Conservation (phyloP, 108 stramenopile genomes). For the Stephanodiscus minutulus region DNA sequence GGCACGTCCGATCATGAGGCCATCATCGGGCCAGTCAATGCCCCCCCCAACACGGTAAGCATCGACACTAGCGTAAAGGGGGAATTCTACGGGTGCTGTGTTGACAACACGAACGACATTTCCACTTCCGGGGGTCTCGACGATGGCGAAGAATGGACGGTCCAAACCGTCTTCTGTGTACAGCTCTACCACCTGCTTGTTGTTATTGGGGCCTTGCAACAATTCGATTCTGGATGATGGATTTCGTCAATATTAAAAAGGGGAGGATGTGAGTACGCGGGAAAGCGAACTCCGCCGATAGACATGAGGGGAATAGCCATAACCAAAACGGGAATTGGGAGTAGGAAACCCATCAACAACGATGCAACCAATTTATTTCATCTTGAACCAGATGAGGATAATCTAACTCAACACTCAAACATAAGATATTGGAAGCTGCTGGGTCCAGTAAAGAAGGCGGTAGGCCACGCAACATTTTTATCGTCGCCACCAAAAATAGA, state of each 20-base stretch:
- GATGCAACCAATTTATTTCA: not conserved
- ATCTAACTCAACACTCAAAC: not conserved
- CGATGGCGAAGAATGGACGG: conserved; percentile 74
- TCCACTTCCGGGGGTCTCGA: conserved; percentile 81
- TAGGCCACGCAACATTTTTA: not conserved
- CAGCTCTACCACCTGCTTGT: conserved; percentile 84
- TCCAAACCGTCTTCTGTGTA: conserved; percentile 83
- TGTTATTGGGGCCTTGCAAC: conserved; percentile 87
- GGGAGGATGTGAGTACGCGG: not conserved
- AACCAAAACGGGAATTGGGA: not conserved
- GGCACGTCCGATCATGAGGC: conserved; percentile 50
- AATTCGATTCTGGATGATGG: conserved; percentile 75
- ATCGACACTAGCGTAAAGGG: conserved; percentile 71
- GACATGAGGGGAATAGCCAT: not conserved
- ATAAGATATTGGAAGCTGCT: not conserved
- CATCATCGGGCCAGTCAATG: conserved; percentile 47
- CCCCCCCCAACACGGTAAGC: conserved; percentile 66
- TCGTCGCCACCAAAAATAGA: not conserved
- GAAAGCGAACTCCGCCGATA: not conserved
- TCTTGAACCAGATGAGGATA: not conserved
- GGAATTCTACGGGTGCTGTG: conserved; percentile 84
- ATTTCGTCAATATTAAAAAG: conserved; percentile 84
- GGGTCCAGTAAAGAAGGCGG: not conserved
- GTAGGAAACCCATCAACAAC: not conserved
- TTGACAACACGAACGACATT: conserved; percentile 80